Percentiles rank a stretch among this genome's conserved stretches.
These are phyloP conservation scores for Laburnicola sp. DNA, from an alignment of 2,329 filamentous ascomycete genomes.

Conservation along the genomic window DNA sequence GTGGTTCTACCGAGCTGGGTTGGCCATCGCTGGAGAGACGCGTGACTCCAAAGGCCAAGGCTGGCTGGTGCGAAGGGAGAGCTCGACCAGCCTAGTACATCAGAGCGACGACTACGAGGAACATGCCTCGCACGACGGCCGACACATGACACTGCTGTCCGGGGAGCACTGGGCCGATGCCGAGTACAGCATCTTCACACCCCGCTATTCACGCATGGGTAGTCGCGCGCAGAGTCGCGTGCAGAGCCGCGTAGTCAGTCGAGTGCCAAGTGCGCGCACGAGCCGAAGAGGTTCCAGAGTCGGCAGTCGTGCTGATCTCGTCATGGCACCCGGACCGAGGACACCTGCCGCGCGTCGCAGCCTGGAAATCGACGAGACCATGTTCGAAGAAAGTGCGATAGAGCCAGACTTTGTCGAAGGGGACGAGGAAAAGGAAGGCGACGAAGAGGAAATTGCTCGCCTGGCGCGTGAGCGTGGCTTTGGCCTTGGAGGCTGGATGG, in stretches of 20 bases:
- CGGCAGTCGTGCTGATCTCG: slow-evolving; percentile 43
- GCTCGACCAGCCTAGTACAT: slow-evolving; percentile 56
- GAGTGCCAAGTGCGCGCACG: slow-evolving; percentile 46
- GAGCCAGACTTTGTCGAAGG: slow-evolving; percentile 57
- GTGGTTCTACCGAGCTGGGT: slow-evolving; percentile 63
- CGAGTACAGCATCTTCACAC: slow-evolving; percentile 37
- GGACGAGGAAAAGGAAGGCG: slow-evolving; percentile 48
- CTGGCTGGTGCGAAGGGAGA: slow-evolving; percentile 61
- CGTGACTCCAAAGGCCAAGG: slow-evolving; percentile 65
- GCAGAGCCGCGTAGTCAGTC: slow-evolving; percentile 44
- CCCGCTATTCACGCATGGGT: slow-evolving; percentile 32
- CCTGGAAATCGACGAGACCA: slow-evolving; percentile 31
- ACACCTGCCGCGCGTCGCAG: slow-evolving; percentile 31
- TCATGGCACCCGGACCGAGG: slow-evolving; percentile 36
- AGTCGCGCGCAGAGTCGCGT: slow-evolving; percentile 45
- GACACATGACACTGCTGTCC: slow-evolving; percentile 34
- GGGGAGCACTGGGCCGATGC: slow-evolving; percentile 40
- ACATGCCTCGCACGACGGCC: slow-evolving; percentile 26
- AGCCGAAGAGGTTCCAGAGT: slow-evolving; percentile 38
- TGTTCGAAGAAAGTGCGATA: slow-evolving; percentile 26
- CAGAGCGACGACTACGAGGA: slow-evolving; percentile 42
- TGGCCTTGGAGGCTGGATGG: slow-evolving; percentile 60
- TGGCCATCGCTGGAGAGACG: slow-evolving; percentile 59
- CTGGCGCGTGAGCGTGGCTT: slow-evolving; percentile 57
- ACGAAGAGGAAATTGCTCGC: slow-evolving; percentile 58